phyloP scores from a whole-genome alignment of 2,329 filamentous ascomycete genomes.

The Penicillium sclerotiorum region DNA sequence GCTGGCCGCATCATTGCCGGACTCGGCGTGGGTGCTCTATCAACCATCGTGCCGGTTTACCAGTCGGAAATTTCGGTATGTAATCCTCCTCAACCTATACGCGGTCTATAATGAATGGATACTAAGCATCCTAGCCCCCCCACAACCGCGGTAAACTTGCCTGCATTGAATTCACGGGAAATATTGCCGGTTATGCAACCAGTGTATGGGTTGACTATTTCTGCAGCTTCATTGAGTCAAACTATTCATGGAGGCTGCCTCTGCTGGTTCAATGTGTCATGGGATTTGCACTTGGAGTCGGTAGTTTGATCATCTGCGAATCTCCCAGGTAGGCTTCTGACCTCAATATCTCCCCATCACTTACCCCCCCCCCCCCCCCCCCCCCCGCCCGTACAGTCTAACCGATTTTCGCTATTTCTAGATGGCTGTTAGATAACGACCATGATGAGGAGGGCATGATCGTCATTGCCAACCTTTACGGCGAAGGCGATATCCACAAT shows the following conservation, averaged over 20 bases:
- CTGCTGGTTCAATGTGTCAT: constrained; percentile 92
- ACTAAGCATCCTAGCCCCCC: constrained; percentile 60
- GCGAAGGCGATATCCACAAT: constrained; percentile 92
- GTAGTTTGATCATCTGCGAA: constrained; percentile 92
- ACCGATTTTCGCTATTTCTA: constrained; percentile 42
- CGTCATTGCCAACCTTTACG: constrained; percentile 96
- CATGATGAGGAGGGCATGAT: constrained; percentile 98
- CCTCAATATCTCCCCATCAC: too few species aligned
- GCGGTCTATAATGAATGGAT: not conserved
- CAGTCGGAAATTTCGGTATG: constrained; percentile 82
- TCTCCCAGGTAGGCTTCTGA: constrained; percentile 71
- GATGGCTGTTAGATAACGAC: constrained; percentile 97
- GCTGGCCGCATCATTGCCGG: constrained; percentile 80
- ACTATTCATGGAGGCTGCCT: constrained; percentile 89
- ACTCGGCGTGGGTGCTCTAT: constrained; percentile 82
- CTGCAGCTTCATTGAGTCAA: constrained; percentile 82
- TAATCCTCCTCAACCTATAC: not conserved
- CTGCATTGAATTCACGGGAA: constrained; percentile 97
- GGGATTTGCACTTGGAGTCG: constrained; percentile 80
- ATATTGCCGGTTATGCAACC: constrained; percentile 92
- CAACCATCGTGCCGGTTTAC: constrained; percentile 90
- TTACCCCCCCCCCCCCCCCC: too few species aligned
- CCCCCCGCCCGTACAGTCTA: too few species aligned
- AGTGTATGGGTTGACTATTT: constrained; percentile 99
- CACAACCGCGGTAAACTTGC: constrained; percentile 95